Evolutionary conservation across 2,329 filamentous ascomycete species (phyloP).

Genomic region (Hypomyces rosellus): DNA sequence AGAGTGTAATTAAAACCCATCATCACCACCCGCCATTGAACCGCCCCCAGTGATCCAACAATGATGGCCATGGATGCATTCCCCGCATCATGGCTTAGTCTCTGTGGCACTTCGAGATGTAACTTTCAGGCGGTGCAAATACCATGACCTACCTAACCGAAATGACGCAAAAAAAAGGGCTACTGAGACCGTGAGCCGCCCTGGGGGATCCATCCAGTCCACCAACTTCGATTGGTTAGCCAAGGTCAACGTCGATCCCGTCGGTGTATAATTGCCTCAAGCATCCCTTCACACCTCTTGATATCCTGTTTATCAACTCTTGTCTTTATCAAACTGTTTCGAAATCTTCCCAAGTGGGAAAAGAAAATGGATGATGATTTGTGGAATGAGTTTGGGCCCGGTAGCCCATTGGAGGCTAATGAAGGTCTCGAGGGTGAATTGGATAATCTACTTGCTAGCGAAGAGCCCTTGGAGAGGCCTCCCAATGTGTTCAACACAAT

Average conservation of each 20-base stretch:
- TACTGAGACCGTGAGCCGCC: neutral
- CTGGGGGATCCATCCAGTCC: neutral
- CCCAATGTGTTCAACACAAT: constrained; percentile 7
- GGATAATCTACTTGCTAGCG: constrained; percentile 2
- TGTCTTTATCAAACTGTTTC: too few relatives aligned
- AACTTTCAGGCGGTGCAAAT: neutral
- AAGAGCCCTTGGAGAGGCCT: neutral
- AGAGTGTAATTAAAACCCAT: neutral
- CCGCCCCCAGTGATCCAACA: neutral
- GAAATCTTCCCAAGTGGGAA: too few relatives aligned
- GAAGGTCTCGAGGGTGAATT: constrained; percentile 1
- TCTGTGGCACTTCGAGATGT: neutral
- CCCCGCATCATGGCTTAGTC: neutral
- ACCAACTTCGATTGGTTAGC: neutral
- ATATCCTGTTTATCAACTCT: too few relatives aligned
- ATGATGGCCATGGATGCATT: neutral
- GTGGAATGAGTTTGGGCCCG: neutral
- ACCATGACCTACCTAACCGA: neutral
- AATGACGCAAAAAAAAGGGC: constrained; percentile 5
- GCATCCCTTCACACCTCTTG: neutral
- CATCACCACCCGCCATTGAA: neutral
- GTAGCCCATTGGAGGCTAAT: neutral
- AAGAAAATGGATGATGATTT: neutral
- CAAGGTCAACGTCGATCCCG: neutral
- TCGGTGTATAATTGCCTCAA: constrained; percentile 9